phyloP scores from a whole-genome alignment of 495 filamentous ascomycete species.

The Coniosporium apollinis region DNA sequence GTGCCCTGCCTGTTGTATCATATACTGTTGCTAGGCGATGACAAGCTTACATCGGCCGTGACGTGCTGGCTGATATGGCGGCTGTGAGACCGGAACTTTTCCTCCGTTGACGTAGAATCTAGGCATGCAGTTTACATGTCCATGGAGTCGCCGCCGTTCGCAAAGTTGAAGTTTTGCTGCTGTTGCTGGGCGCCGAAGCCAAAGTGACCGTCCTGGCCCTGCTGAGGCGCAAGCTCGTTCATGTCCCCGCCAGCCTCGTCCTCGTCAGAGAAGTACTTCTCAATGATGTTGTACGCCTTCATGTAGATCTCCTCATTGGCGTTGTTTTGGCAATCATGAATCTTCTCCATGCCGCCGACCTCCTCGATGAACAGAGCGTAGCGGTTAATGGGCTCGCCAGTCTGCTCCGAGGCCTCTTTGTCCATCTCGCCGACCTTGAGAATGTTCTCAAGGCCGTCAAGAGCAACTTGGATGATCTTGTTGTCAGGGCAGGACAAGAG shows the following conservation, averaged over 20 bases:
- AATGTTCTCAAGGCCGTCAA: slow-evolving; percentile 98
- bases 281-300: slow-evolving; percentile 99
- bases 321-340: slow-evolving; percentile 99
- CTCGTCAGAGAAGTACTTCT: slow-evolving; percentile 99
- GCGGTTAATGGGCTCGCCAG: slow-evolving; percentile 70
- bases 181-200: slow-evolving; percentile 68
- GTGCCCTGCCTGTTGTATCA: too few species aligned
- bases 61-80: too few species aligned
- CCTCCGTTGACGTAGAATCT: too few species aligned
- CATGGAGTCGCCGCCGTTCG: slow-evolving; percentile 87
- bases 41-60: too few species aligned
- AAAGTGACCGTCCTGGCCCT: slow-evolving; percentile 54
- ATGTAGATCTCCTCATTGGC: slow-evolving; percentile 99
- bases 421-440: slow-evolving; percentile 98
- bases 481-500: slow-evolving; percentile 95
- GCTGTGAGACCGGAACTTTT: too few species aligned
- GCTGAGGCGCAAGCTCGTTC: slow-evolving; percentile 44
- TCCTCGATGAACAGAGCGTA: slow-evolving; percentile 98
- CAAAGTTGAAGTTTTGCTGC: slow-evolving; percentile 77
- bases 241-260: slow-evolving; percentile 71
- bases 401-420: slow-evolving; percentile 63
- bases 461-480: slow-evolving; percentile 98
- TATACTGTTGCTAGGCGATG: too few species aligned
- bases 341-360: slow-evolving; percentile 98
- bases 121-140: slow-evolving; percentile 99